A percentile compares a stretch with the other conserved stretches of the same genome.
Conservation (phyloP, 129 eudicot genomes). For the Rutidosis leptorrhynchoides region DNA sequence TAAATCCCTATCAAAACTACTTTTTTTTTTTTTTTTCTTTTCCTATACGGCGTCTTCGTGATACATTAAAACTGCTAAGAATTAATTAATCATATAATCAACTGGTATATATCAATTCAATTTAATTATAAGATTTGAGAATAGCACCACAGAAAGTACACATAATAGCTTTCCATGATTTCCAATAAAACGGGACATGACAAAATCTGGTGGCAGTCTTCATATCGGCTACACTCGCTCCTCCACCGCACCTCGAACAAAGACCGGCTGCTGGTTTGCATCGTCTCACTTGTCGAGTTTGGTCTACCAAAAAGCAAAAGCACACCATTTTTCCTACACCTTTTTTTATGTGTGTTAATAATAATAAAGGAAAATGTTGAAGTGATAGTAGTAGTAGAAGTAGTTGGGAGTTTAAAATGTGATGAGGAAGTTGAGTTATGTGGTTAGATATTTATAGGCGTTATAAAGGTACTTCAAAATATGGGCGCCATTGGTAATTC, state of each 20-base stretch:
- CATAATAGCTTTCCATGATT: constrained; percentile 55
- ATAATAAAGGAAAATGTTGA: background rate
- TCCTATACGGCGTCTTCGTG: background rate
- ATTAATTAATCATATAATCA: background rate
- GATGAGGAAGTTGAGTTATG: constrained; percentile 8
- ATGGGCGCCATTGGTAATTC: constrained; percentile 17
- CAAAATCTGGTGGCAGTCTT: constrained; percentile 62
- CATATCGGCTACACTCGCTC: constrained; percentile 73
- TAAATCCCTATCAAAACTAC: background rate
- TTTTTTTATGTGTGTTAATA: background rate
- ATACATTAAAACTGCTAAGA: background rate
- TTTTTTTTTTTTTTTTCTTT: background rate
- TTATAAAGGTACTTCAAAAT: background rate
- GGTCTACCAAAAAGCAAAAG: constrained; percentile 71
- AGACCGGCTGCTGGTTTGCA: constrained; percentile 64
- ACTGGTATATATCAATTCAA: background rate
- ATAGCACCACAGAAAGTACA: constrained; percentile 61
- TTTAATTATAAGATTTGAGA: constrained; percentile 60
- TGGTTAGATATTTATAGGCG: constrained; percentile 29
- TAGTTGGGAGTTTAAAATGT: constrained; percentile 30
- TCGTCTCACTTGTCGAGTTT: constrained; percentile 45
- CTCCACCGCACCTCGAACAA: constrained; percentile 57
- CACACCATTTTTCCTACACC: constrained; percentile 46
- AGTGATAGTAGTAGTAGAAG: constrained; percentile 5
- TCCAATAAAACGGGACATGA: constrained; percentile 58